Evolutionary conservation across 495 filamentous ascomycete species (phyloP).

Genomic region (Xylaria curta): DNA sequence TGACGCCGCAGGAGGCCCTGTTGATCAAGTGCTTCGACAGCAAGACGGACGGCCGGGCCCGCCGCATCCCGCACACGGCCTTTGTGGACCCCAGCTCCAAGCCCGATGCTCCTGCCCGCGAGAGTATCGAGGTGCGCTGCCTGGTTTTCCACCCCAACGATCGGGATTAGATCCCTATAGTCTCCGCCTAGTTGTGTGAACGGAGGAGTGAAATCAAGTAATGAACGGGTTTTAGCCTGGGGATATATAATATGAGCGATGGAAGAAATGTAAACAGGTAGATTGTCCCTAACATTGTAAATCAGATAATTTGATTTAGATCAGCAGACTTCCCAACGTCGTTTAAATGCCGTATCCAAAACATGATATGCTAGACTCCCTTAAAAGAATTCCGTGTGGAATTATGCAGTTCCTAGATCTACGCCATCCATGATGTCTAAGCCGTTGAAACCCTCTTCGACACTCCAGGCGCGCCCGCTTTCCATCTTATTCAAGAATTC

Average conservation of each 20-base stretch:
- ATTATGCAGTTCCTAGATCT: constrained; percentile 28
- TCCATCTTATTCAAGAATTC: constrained; percentile 69
- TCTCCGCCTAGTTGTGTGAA: neutral
- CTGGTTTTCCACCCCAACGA: constrained; percentile 57
- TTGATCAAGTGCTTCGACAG: constrained; percentile 78
- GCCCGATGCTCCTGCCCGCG: constrained; percentile 51
- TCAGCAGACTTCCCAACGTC: neutral
- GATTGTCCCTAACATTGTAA: constrained; percentile 21
- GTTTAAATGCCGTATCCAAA: neutral
- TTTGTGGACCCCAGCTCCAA: constrained; percentile 63
- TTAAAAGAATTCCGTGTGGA: neutral
- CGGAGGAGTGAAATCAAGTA: neutral
- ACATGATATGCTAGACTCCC: neutral
- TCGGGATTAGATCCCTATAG: constrained; percentile 27
- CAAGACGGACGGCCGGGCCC: constrained; percentile 63
- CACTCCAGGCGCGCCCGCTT: constrained; percentile 71
- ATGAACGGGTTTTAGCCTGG: neutral
- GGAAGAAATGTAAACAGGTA: constrained; percentile 4
- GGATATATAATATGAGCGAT: neutral
- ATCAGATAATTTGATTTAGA: constrained; percentile 11
- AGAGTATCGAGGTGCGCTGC: constrained; percentile 70
- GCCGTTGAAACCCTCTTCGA: constrained; percentile 87
- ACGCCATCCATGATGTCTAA: constrained; percentile 54
- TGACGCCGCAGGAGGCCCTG: constrained; percentile 65
- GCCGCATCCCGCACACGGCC: constrained; percentile 69